These are phyloP conservation scores for Aspergillus arachidicola DNA, from an alignment of 2,329 filamentous ascomycete genomes.

Conservation along the genomic window DNA sequence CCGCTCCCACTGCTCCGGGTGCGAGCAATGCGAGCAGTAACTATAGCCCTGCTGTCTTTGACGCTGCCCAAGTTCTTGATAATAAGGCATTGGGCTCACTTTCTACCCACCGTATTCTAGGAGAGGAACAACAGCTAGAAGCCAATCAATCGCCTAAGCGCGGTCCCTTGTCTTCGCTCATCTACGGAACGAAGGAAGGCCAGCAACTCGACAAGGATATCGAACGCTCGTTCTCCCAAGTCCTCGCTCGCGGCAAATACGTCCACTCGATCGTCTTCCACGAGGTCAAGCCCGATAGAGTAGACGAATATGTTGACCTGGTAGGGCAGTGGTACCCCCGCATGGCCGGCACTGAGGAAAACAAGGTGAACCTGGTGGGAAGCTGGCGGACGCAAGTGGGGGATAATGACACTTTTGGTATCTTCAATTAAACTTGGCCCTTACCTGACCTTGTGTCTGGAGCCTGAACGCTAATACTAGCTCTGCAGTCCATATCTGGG, in stretches of 20 bases:
- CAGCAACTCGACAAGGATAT: constrained; percentile 93
- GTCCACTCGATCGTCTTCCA: constrained; percentile 98
- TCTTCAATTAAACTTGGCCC: constrained; percentile 30
- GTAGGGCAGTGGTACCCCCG: constrained; percentile 90
- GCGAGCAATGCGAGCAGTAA: constrained; percentile 50
- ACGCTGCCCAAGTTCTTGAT: constrained; percentile 44
- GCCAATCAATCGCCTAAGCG: constrained; percentile 65
- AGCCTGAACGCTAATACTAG: constrained; percentile 31
- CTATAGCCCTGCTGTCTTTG: constrained; percentile 37
- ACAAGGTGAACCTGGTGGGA: constrained; percentile 93
- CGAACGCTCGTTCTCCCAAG: constrained; percentile 92
- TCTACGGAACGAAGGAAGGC: constrained; percentile 96
- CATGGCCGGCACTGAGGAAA: constrained; percentile 81
- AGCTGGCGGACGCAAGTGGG: constrained; percentile 98
- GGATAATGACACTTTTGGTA: constrained; percentile 95
- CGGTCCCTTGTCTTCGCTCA: constrained; percentile 78
- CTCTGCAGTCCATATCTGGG: constrained; percentile 93
- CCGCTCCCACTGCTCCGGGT: constrained; percentile 47
- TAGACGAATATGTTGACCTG: constrained; percentile 89
- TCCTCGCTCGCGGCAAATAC: constrained; percentile 94
- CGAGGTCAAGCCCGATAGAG: constrained; percentile 90
- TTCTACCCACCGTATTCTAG: constrained; percentile 52
- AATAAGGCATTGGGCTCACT: constrained; percentile 63
- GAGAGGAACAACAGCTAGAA: constrained; percentile 63
- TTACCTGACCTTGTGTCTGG: neutral